Conservation (phyloP, 2,329 filamentous ascomycete genomes). For the Bipolaris cookei region DNA sequence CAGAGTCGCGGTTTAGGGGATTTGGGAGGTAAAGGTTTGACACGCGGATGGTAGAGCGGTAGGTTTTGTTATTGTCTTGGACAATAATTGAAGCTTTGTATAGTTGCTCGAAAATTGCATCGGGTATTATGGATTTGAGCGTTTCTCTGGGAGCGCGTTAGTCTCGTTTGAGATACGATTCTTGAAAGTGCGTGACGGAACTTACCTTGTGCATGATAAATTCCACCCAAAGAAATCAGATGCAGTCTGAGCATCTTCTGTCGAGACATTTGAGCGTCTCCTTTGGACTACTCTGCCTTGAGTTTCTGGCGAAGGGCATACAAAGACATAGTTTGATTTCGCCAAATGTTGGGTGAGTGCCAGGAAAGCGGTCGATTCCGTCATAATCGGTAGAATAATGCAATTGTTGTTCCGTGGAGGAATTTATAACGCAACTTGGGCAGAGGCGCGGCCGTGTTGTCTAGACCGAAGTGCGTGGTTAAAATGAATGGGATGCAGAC, state of each 20-base stretch:
- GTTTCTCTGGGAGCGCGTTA: slow-evolving; percentile 13
- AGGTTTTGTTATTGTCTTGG: slow-evolving; percentile 8
- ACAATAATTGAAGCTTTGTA: slow-evolving; percentile 15
- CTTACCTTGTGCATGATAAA: slow-evolving; percentile 27
- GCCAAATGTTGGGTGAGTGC: slow-evolving; percentile 24
- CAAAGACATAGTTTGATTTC: slow-evolving; percentile 20
- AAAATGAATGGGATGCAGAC: neutral
- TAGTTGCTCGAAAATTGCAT: slow-evolving; percentile 20
- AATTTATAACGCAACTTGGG: slow-evolving; percentile 2
- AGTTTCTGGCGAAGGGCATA: slow-evolving; percentile 33
- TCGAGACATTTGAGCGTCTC: slow-evolving; percentile 18
- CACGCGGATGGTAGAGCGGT: slow-evolving; percentile 28
- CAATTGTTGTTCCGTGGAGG: slow-evolving; percentile 8
- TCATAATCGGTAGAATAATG: slow-evolving; percentile 13
- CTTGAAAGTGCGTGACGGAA: neutral
- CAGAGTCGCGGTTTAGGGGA: neutral
- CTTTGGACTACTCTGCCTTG: slow-evolving; percentile 28
- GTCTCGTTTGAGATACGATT: neutral
- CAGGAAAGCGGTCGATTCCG: slow-evolving; percentile 18
- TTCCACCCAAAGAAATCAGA: slow-evolving; percentile 35
- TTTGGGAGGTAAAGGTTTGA: slow-evolving; percentile 31
- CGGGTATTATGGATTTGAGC: slow-evolving; percentile 23
- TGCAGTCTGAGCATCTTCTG: slow-evolving; percentile 23
- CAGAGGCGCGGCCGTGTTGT: neutral
- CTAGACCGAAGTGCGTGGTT: neutral